Percentiles rank a stretch among this genome's conserved stretches.
Evolutionary conservation across 352 stramenopile genomes (phyloP).

Genomic region (Plasmopara muralis): DNA sequence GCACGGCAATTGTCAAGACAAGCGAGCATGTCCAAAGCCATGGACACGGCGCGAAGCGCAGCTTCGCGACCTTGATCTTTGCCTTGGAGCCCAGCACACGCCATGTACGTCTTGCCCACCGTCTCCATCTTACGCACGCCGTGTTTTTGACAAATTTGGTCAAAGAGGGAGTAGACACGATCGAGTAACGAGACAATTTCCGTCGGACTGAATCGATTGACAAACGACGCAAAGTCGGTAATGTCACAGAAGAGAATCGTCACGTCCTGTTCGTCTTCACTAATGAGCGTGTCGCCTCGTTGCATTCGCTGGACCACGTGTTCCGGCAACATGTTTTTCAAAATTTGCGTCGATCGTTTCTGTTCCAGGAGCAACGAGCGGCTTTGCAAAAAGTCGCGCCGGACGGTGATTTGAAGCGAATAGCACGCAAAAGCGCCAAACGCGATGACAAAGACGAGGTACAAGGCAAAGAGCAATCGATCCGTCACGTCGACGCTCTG

Average conservation of each 20-base stretch:
- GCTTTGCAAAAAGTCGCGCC: slow-evolving; percentile 76
- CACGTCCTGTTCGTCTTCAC: slow-evolving; percentile 82
- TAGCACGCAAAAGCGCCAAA: slow-evolving; percentile 77
- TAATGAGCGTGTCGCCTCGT: slow-evolving; percentile 73
- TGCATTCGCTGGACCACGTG: slow-evolving; percentile 84
- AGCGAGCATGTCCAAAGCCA: slow-evolving; percentile 73
- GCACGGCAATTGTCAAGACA: slow-evolving; percentile 61
- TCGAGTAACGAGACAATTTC: slow-evolving; percentile 84
- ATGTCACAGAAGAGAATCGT: slow-evolving; percentile 86
- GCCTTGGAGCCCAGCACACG: slow-evolving; percentile 75
- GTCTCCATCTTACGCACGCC: slow-evolving; percentile 91
- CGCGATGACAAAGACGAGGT: slow-evolving; percentile 67
- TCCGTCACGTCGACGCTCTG: slow-evolving; percentile 44
- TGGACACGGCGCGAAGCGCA: slow-evolving; percentile 62
- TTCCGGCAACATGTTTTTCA: slow-evolving; percentile 83
- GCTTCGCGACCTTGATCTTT: slow-evolving; percentile 71
- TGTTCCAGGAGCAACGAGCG: slow-evolving; percentile 73
- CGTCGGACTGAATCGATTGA: slow-evolving; percentile 66
- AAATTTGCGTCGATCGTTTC: slow-evolving; percentile 68
- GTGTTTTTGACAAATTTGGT: slow-evolving; percentile 88
- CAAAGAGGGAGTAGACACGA: slow-evolving; percentile 89
- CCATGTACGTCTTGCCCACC: slow-evolving; percentile 90
- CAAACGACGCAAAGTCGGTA: slow-evolving; percentile 70
- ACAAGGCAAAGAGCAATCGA: slow-evolving; percentile 59
- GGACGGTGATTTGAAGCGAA: slow-evolving; percentile 78